Evolutionary conservation across 140 eudicot genomes (phyloP), one percentile per base, ranked within the genome.

Genomic region (Flaveria floridana): DNA sequence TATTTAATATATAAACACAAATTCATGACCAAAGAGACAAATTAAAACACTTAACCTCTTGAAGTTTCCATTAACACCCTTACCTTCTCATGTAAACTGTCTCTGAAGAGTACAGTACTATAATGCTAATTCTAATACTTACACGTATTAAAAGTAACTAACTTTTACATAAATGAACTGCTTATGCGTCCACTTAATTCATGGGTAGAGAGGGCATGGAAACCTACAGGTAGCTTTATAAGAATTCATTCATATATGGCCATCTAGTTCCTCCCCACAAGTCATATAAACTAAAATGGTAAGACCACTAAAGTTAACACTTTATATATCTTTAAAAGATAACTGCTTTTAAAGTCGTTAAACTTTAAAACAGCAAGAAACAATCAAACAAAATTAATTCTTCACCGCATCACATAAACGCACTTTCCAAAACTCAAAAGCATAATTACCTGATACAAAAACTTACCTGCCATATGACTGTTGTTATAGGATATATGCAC

Each of bases 31-130:
- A 21, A 55, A 57, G 3, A 10, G 34, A 14, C 37, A 58, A 21
- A 11, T 19, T 39, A 46, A 21, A 68, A 67, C 50, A 44, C n/a
- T 19, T 34, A 68, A 37, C 65, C 16, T 37, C 77, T 51, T 64
- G 19, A 72, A 50, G 78, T 50, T 71, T 71, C 77, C 58, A 8
- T 61, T 65, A 70, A 23, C 30, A 41, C 52, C n/a, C 62, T 46
- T 58, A 57, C 25, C 30, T 44, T 68, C 70, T 59, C 21, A 58
- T 9, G 28, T 26, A 47, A 44, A 41, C 15, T 34, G 16, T 16
- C 30, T 51, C 41, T 14, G 26, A 47, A 71, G 19, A 51, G 56
- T 61, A 37, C 19, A 8, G 66, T 51, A 62, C 4, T 30, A 20
- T 4, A 30, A 71, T 2, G 19, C 71, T 48, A 44, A 46, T 18